Evolutionary conservation across 1,284 basidiomycete species (phyloP).

Genomic region (Naganishia sp.): DNA sequence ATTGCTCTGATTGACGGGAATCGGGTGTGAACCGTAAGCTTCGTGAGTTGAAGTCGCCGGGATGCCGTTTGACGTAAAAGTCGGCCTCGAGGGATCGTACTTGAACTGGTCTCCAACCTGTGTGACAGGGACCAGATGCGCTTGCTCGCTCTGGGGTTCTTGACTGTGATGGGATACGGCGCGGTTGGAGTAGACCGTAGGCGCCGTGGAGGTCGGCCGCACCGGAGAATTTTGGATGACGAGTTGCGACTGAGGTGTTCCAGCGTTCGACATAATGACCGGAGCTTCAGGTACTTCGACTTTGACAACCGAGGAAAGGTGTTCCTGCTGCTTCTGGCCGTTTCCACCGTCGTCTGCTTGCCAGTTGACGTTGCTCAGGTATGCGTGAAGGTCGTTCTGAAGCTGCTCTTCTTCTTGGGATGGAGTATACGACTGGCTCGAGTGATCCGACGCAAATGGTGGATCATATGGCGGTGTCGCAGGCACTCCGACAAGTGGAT

Average conservation of each 20-base stretch:
- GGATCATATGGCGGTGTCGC: constrained; percentile 1
- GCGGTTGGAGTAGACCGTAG: constrained; percentile 10
- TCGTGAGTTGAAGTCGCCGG: neutral
- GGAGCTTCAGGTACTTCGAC: neutral
- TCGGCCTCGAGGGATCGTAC: constrained; percentile 19
- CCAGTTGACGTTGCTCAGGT: constrained; percentile 10
- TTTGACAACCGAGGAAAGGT: constrained; percentile 5
- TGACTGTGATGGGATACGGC: constrained; percentile 20
- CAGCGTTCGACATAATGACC: constrained; percentile 11
- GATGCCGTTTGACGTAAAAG: constrained; percentile 22
- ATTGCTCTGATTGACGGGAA: constrained; percentile 19
- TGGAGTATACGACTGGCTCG: constrained; percentile 5
- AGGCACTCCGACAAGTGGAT: constrained; percentile 3
- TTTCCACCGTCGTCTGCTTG: neutral
- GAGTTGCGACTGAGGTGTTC: constrained; percentile 24
- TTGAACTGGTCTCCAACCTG: constrained; percentile 29
- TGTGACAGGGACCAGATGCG: constrained; percentile 30
- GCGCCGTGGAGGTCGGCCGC: constrained; percentile 9
- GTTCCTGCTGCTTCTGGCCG: constrained; percentile 7
- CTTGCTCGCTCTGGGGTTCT: constrained; percentile 2
- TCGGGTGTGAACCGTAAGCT: constrained; percentile 7
- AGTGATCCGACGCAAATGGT: constrained; percentile 1
- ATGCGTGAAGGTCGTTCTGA: constrained; percentile 10
- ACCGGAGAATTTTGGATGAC: neutral
- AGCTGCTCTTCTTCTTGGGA: constrained; percentile 22